Conservation (phyloP, 108 stramenopile species). For the Fistulifera pelliculosa region DNA sequence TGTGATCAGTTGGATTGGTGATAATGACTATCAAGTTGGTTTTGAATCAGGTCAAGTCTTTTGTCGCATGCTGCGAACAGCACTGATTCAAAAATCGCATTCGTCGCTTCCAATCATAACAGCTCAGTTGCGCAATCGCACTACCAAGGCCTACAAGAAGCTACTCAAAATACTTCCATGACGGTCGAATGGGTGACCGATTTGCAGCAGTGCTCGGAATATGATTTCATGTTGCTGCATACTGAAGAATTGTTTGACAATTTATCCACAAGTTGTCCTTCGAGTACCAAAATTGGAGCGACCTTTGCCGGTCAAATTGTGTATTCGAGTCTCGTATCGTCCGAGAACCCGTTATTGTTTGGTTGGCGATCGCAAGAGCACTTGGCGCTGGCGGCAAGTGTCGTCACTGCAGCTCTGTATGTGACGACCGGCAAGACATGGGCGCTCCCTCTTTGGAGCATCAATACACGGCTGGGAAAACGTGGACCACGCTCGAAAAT, state of each 20-base stretch:
- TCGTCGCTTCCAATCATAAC: not conserved
- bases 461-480: constrained; percentile 12
- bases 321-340: not conserved
- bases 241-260: not conserved
- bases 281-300: too few relatives aligned
- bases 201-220: not conserved
- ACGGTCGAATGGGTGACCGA: constrained; percentile 1
- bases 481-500: constrained; percentile 10
- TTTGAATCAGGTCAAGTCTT: not conserved
- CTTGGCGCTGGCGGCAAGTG: constrained; percentile 9
- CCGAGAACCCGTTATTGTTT: constrained; percentile 9
- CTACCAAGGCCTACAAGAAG: not conserved
- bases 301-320: too few relatives aligned
- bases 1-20: not conserved
- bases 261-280: not conserved
- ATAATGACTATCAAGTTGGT: not conserved
- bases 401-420: constrained; percentile 13
- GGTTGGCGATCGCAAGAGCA: constrained; percentile 11
- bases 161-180: not conserved
- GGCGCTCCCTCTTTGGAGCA: constrained; percentile 5
- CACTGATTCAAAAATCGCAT: not conserved
- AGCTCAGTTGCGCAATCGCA: not conserved
- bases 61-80: not conserved
- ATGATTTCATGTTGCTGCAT: not conserved
- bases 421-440: constrained; percentile 16